These are phyloP conservation scores for Hordeum pubiflorum DNA, from an alignment of 202 grass and related monocot genomes.

Conservation along the genomic window DNA sequence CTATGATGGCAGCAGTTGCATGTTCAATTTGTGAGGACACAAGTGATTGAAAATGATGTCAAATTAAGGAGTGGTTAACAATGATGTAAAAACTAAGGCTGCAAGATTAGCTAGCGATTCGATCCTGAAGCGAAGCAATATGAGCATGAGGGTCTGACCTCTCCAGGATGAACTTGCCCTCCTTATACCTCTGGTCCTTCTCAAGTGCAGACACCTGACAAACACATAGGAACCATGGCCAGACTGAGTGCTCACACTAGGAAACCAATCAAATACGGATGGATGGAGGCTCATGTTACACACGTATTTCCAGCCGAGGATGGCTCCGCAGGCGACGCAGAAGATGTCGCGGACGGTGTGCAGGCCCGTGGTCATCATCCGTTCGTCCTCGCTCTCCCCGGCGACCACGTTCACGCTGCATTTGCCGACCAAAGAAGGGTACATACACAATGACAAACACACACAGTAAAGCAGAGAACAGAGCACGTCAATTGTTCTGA, in stretches of 20 bases:
- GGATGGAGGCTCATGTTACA: too few species aligned
- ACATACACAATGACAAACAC: not conserved
- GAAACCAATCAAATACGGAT: not conserved
- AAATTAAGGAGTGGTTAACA: not conserved
- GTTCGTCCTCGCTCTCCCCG: constrained; percentile 30
- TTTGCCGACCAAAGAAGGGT: not conserved
- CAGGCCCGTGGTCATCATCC: constrained; percentile 47
- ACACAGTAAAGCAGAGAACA: not conserved
- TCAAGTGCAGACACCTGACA: constrained; percentile 51
- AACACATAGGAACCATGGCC: not conserved
- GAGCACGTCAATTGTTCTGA: not conserved
- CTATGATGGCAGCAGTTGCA: not conserved
- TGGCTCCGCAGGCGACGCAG: constrained; percentile 44
- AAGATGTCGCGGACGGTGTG: constrained; percentile 57
- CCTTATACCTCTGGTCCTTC: constrained; percentile 62
- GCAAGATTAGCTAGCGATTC: too few species aligned
- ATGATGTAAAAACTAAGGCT: not conserved
- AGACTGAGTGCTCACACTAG: not conserved
- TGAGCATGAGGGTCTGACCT: not conserved
- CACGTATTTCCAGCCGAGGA: constrained; percentile 61
- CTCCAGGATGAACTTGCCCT: constrained; percentile 69
- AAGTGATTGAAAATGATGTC: not conserved
- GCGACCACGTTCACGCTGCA: constrained; percentile 34
- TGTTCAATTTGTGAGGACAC: not conserved
- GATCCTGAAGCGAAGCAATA: not conserved